These are phyloP conservation scores for Platanus orientalis DNA, from an alignment of 164 flowering plant species.

Conservation along the genomic window DNA sequence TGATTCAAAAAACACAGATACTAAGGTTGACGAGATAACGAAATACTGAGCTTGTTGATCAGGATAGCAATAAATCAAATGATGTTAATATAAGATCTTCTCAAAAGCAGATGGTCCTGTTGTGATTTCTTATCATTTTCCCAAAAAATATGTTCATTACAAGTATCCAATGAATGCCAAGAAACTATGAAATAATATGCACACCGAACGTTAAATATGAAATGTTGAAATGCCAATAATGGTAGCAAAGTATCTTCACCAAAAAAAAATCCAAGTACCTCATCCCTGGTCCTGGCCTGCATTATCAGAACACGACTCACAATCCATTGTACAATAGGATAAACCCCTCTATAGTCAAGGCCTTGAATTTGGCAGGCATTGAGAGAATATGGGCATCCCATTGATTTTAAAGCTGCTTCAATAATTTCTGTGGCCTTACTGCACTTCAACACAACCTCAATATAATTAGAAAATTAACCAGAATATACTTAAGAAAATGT, in stretches of 20 bases:
- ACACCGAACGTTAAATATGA: too few species aligned
- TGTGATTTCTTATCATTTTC: too few species aligned
- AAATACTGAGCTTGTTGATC: too few species aligned
- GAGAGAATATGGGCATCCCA: slow-evolving; percentile 25
- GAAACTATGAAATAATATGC: too few species aligned
- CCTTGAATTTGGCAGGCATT: slow-evolving; percentile 20
- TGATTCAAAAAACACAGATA: too few species aligned
- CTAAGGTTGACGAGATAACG: too few species aligned
- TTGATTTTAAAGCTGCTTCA: slow-evolving; percentile 19
- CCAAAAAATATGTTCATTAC: too few species aligned
- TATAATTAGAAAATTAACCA: neutral
- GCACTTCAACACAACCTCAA: slow-evolving; percentile 2
- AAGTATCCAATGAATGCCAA: too few species aligned
- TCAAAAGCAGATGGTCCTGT: too few species aligned
- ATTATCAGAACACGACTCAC: slow-evolving; percentile 10
- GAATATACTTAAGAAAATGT: neutral
- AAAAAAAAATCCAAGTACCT: slow-evolving; percentile 13
- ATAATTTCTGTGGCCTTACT: slow-evolving; percentile 19
- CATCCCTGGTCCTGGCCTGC: slow-evolving; percentile 8
- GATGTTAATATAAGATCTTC: too few species aligned
- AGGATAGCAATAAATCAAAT: too few species aligned
- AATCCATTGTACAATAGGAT: slow-evolving; percentile 28
- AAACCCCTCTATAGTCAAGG: slow-evolving; percentile 18
- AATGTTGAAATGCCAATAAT: too few species aligned
- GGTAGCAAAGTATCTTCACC: neutral